Evolutionary conservation across 306 rosid genomes (phyloP).

Genomic region (Trifolium dubium): DNA sequence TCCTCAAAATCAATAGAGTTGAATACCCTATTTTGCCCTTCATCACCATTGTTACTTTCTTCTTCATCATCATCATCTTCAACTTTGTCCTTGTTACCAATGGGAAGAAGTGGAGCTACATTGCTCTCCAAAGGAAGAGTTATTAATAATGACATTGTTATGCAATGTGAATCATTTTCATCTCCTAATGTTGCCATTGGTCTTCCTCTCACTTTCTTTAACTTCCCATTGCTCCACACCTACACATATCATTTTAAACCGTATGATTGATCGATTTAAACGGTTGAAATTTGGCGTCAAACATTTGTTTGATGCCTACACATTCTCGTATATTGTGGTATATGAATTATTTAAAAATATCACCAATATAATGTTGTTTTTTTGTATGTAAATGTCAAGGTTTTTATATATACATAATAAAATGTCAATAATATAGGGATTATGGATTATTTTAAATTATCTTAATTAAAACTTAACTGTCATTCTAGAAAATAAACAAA

Average conservation of each 20-base stretch:
- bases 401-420: not conserved
- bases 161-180: slow-evolving; percentile 43
- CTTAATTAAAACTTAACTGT: slow-evolving; percentile 4
- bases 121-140: slow-evolving; percentile 70
- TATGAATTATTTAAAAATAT: too few relatives aligned
- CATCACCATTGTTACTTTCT: slow-evolving; percentile 14
- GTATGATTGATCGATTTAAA: too few relatives aligned
- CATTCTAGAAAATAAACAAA: not conserved
- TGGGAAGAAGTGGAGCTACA: slow-evolving; percentile 62
- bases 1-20: slow-evolving; percentile 75
- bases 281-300: too few relatives aligned
- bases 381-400: not conserved
- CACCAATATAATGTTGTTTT: too few relatives aligned
- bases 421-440: not conserved
- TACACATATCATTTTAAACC: too few relatives aligned
- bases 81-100: not conserved
- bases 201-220: slow-evolving; percentile 89
- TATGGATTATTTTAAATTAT: not conserved
- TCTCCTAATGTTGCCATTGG: slow-evolving; percentile 50
- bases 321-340: too few relatives aligned
- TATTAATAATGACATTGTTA: slow-evolving; percentile 69
- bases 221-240: slow-evolving; percentile 93
- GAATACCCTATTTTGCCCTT: slow-evolving; percentile 46
- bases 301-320: too few relatives aligned
- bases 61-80: slow-evolving; percentile 37